Base-by-base conservation (phyloP, 2,329 filamentous ascomycete genomes). In the Talaromyces sp. region DNA sequence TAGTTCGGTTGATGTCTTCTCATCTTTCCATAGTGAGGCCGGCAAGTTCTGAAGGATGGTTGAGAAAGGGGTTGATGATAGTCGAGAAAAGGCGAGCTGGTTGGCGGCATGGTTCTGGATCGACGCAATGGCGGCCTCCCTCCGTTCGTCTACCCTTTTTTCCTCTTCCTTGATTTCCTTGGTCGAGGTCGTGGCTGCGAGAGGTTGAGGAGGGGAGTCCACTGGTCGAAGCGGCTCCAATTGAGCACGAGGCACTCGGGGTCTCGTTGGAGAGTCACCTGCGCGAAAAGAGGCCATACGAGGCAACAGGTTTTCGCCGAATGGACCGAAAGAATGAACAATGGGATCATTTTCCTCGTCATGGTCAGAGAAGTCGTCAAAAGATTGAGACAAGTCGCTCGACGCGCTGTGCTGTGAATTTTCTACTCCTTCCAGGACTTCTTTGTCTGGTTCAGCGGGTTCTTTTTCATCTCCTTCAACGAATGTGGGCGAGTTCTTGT, bases 331-430 rank as follows among this genome's bases (percentile, higher is more conserved):
- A 0, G 93, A 96, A 74, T 95, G 90, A 19, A 97, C 81, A 58
- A 96, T 87, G 2, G 93, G 93, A 67, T 98, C 95, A 65, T 97
- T 97, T 76, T 98, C 93, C 78, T 97, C 93, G 67, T 93, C 89
- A 0, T 90, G 88, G 64, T 96, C 86, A 56, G 90, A 88, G 58
- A 89, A 85, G 19, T 92, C 86, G 19, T 89, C 86, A 19, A 41
- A 55, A 5, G 78, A 73, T 58, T 76, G 74, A 61, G 69, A 70
- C 41, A 71, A 58, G 21, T 75, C 73, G 60, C 71, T 73, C n/a
- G 71, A 68, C 55, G 69, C 73, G 1, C 67, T 68, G 43, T 70
- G 69, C 10, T 75, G 58, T 69, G 64, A 21, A 26, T 41, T 58
- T 19, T 55, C 17, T 7, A 32, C 35, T 4, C 50, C 55, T 24